Evolutionary conservation across 768 basidiomycete genomes (phyloP).

Genomic region (Rhizopogon vesiculosus): DNA sequence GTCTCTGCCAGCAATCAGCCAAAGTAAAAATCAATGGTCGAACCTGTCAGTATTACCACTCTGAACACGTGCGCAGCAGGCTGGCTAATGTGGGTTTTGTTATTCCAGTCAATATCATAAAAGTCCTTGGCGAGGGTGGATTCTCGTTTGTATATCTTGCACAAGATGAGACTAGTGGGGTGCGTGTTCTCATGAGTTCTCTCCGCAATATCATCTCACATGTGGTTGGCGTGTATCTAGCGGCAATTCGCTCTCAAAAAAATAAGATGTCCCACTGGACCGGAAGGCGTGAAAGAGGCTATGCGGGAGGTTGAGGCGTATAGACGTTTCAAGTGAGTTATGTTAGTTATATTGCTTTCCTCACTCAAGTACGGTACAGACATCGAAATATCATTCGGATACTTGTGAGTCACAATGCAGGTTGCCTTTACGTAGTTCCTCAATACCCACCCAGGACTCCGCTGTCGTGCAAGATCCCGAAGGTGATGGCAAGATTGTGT

Average conservation of each 20-base stretch:
- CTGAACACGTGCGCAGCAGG: neutral
- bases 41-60: slow-evolving; percentile 58
- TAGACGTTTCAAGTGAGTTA: slow-evolving; percentile 81
- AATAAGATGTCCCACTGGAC: slow-evolving; percentile 87
- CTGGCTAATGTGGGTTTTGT: slow-evolving; percentile 1
- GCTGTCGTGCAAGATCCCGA: slow-evolving; percentile 92
- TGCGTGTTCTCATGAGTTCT: slow-evolving; percentile 30
- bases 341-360: neutral
- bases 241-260: slow-evolving; percentile 96
- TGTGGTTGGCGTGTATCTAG: slow-evolving; percentile 29
- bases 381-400: slow-evolving; percentile 98
- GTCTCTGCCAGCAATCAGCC: slow-evolving; percentile 75
- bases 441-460: slow-evolving; percentile 58
- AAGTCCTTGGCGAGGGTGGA: slow-evolving; percentile 93
- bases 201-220: neutral
- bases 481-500: slow-evolving; percentile 92
- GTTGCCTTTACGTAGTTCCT: neutral
- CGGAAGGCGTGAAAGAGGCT: slow-evolving; percentile 84
- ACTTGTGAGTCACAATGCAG: slow-evolving; percentile 42
- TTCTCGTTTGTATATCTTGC: slow-evolving; percentile 91
- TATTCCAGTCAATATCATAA: slow-evolving; percentile 74
- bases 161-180: slow-evolving; percentile 82
- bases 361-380: slow-evolving; percentile 32
- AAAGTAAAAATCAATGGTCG: slow-evolving; percentile 95
- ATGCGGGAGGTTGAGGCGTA: slow-evolving; percentile 93